Percentiles rank a stretch among this genome's conserved stretches.
Conservation (phyloP, 2,329 filamentous ascomycete species). For the Emmonsiellopsis sp. region DNA sequence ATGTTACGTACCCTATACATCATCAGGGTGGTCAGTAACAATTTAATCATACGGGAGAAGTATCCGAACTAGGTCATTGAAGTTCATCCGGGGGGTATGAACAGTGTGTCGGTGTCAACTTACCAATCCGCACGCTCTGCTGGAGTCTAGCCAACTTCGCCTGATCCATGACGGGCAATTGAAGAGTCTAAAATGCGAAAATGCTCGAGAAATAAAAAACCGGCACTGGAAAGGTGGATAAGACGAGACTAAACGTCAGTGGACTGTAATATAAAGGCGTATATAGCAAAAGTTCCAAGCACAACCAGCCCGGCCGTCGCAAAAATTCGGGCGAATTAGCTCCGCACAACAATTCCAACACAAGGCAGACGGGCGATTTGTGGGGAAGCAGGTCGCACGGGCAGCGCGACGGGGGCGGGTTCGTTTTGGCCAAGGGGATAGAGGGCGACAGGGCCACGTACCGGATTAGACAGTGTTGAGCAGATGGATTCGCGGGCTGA, state of each 20-base stretch:
- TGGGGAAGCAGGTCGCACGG: neutral
- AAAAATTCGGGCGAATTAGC: neutral
- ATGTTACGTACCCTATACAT: slow-evolving; percentile 21
- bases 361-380: neutral
- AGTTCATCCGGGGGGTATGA: neutral
- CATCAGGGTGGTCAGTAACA: slow-evolving; percentile 12
- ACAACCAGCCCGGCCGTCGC: neutral
- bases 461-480: neutral
- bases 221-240: neutral
- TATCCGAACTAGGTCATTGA: neutral
- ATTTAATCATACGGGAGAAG: neutral
- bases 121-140: slow-evolving; percentile 62
- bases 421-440: neutral
- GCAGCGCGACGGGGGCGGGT: neutral
- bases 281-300: neutral
- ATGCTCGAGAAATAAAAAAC: neutral
- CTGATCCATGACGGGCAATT: slow-evolving; percentile 48
- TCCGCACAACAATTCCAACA: neutral
- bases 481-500: neutral
- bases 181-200: neutral
- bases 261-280: no score
- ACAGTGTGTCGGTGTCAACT: slow-evolving; percentile 20
- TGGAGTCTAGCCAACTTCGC: slow-evolving; percentile 60
- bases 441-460: neutral
- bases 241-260: neutral